Base-by-base conservation (phyloP, 176 grass and related monocot genomes). In the Puccinellia tenuiflora region DNA sequence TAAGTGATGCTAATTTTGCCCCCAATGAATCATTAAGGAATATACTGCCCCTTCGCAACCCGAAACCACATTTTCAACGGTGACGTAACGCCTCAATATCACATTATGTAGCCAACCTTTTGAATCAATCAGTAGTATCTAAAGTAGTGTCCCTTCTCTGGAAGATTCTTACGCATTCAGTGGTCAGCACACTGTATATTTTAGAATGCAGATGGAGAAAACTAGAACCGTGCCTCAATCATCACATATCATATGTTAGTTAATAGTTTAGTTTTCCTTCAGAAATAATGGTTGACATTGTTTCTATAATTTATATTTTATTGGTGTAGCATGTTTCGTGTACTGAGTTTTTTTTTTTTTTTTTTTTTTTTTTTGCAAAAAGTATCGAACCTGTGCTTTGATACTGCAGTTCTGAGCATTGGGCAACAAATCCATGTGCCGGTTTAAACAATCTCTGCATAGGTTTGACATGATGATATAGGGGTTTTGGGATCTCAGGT, bases 301-400 rank as follows among this genome's bases (percentile, higher is more conserved):
- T 24, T 66, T 42, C 46, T 42, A 1, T 71, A 16, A 53, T 83
- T 30, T 31, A 12, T 71, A 71, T 22, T 48, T 31, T 26, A 75
- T 20, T 40, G 35, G 14, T n/a, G 16, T 56, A 40, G 46, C 68
- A 85, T 47, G 59, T 24, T 69, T 68, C 39, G 40, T 13, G 1
- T 76, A 30, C 60, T 17, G 26, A 54, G 24, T 9, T 8, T 68
- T 35, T 54, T 10, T 5, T 68, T 48, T 54, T 10, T 5, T 68
- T 48, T 9, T 8, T 68, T 35, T 9, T 8, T 68, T 35, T 54
- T 10, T 5, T 68, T 48, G 48, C 6, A 62, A 30, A 78, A 60
- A 37, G 31, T 61, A 81, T 55, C 40, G 34, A 25, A 52, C 24
- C 67, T 89, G 52, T 76, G n/a, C 60, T 85, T 81, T 89, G 82